Conservation (phyloP, 2,329 filamentous ascomycete species). For the Aspergillaceae sp. region DNA sequence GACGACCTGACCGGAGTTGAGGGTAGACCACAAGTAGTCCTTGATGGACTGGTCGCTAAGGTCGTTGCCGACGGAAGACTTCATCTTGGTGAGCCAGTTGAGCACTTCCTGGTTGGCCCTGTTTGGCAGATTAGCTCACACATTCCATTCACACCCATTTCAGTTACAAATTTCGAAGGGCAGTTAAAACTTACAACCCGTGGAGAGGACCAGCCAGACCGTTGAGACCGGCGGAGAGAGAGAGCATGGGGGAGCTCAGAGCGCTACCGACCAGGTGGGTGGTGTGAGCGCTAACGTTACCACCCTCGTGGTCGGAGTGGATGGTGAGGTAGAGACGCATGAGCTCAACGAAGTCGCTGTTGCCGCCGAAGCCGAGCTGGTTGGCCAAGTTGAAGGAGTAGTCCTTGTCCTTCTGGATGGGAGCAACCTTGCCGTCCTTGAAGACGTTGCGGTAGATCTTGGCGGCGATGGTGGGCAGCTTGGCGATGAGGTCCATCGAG, state of each 20-base stretch:
- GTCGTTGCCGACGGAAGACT: slow-evolving; percentile 86
- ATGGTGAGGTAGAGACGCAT: slow-evolving; percentile 99
- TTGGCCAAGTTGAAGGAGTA: slow-evolving; percentile 99
- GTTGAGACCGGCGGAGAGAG: slow-evolving; percentile 90
- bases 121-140: not conserved
- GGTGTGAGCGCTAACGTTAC: slow-evolving; percentile 96
- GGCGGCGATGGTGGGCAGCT: slow-evolving; percentile 94
- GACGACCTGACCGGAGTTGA: slow-evolving; percentile 91
- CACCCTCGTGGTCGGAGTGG: slow-evolving; percentile 99
- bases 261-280: slow-evolving; percentile 96
- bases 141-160: too few relatives aligned
- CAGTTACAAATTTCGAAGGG: not conserved
- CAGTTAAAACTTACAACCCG: slow-evolving; percentile 54
- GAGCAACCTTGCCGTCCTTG: slow-evolving; percentile 97
- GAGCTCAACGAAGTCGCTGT: slow-evolving; percentile 95
- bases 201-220: slow-evolving; percentile 97
- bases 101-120: slow-evolving; percentile 97
- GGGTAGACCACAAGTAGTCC: slow-evolving; percentile 96
- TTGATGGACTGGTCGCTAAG: slow-evolving; percentile 94
- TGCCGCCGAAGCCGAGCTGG: slow-evolving; percentile 92
- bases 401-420: slow-evolving; percentile 97
- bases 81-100: slow-evolving; percentile 99
- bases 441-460: slow-evolving; percentile 99
- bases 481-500: slow-evolving; percentile 98
- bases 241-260: slow-evolving; percentile 95